These are phyloP conservation scores for Naganishia cerealis DNA, from an alignment of 1,284 basidiomycete species.

Conservation along the genomic window DNA sequence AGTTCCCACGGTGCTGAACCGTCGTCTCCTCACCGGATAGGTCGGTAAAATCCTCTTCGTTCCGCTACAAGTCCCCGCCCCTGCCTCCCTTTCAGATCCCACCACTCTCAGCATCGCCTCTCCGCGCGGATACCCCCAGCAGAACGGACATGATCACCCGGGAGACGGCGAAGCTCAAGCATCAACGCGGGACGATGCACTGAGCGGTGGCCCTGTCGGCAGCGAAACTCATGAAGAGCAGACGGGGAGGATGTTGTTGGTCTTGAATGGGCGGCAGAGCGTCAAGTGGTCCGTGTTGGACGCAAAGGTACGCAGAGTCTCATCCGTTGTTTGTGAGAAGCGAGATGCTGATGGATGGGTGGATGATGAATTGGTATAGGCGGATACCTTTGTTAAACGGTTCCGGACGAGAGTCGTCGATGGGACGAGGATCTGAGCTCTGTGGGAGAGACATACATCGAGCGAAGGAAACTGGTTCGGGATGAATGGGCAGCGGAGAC, in stretches of 20 bases:
- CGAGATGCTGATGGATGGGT: not conserved
- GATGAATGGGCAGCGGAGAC: not conserved
- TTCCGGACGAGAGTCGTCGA: constrained; percentile 16
- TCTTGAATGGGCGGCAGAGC: constrained; percentile 26
- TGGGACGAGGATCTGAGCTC: constrained; percentile 6
- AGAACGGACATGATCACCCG: not conserved
- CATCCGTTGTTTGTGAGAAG: not conserved
- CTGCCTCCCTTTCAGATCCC: constrained; percentile 4
- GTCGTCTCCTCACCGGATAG: not conserved
- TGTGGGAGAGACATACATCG: too few relatives aligned
- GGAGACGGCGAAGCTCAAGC: not conserved
- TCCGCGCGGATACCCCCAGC: not conserved
- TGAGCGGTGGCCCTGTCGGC: not conserved
- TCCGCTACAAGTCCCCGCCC: constrained; percentile 15
- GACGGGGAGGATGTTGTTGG: constrained; percentile 21
- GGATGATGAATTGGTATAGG: not conserved
- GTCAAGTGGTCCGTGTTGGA: constrained; percentile 31
- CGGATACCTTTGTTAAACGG: constrained; percentile 24
- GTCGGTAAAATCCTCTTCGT: constrained; percentile 28
- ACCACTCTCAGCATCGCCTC: not conserved
- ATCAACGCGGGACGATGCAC: not conserved
- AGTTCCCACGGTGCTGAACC: not conserved
- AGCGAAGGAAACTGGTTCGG: too few relatives aligned
- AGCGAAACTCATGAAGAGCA: not conserved
- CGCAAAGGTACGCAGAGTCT: constrained; percentile 20